phyloP scores from a whole-genome alignment of 192 early-diverging fungal species.

The Linderina pennispora region DNA sequence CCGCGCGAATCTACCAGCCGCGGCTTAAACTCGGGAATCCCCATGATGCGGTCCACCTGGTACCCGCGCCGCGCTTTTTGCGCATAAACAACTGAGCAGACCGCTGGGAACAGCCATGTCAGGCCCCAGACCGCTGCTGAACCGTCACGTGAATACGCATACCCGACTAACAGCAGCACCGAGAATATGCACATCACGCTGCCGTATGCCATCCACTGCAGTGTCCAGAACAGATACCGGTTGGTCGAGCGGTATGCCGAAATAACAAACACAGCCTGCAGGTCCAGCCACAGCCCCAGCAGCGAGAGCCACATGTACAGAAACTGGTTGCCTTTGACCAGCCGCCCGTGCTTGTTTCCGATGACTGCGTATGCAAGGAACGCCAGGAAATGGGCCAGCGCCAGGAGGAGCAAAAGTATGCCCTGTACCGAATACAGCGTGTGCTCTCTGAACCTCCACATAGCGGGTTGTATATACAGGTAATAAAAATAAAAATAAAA shows the following conservation, averaged over 20 bases:
- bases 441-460: slow-evolving; percentile 43
- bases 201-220: slow-evolving; percentile 41
- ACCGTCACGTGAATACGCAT: slow-evolving; percentile 12
- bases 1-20: slow-evolving; percentile 29
- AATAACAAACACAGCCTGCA: slow-evolving; percentile 46
- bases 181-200: slow-evolving; percentile 19
- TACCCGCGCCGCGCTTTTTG: slow-evolving; percentile 45
- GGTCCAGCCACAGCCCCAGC: slow-evolving; percentile 19
- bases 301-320: slow-evolving; percentile 42
- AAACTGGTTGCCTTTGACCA: slow-evolving; percentile 37
- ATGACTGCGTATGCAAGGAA: slow-evolving; percentile 43
- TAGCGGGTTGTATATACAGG: background rate
- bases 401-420: slow-evolving; percentile 21
- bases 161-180: slow-evolving; percentile 29
- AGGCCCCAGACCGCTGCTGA: slow-evolving; percentile 32
- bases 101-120: slow-evolving; percentile 22
- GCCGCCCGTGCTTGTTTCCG: slow-evolving; percentile 15
- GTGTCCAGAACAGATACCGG: slow-evolving; percentile 41
- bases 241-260: slow-evolving; percentile 40
- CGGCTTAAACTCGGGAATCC: slow-evolving; percentile 43
- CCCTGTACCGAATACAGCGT: slow-evolving; percentile 45
- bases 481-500: too few species aligned
- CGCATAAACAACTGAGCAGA: slow-evolving; percentile 23
- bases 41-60: slow-evolving; percentile 45
- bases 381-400: slow-evolving; percentile 23